Evolutionary conservation across 2,329 filamentous ascomycete species (phyloP).

Genomic region (Lasiodiplodia sp.): DNA sequence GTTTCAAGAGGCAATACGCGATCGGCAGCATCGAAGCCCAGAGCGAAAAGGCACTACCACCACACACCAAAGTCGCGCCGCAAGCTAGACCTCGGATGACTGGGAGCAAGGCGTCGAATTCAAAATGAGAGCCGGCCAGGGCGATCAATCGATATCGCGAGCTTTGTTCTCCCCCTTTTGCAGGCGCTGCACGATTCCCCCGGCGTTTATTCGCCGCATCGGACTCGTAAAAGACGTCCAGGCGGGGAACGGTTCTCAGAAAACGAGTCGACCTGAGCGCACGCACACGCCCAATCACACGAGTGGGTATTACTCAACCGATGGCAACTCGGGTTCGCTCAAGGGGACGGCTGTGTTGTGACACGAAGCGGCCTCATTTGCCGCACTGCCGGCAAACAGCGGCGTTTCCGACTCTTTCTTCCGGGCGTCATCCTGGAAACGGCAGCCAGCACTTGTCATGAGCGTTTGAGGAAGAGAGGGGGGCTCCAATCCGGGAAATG

Average conservation of each 20-base stretch:
- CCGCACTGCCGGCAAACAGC: too few relatives aligned
- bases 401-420: not conserved
- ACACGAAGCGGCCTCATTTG: not conserved
- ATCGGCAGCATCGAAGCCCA: not conserved
- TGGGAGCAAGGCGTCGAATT: not conserved
- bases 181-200: not conserved
- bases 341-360: not conserved
- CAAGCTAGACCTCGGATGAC: not conserved
- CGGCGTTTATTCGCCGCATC: not conserved
- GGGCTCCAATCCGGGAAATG: not conserved
- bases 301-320: not conserved
- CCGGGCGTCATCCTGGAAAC: not conserved
- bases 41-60: not conserved
- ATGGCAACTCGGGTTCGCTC: not conserved
- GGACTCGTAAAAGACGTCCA: not conserved
- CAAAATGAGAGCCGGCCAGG: not conserved
- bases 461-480: not conserved
- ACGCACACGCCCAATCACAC: not conserved
- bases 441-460: not conserved
- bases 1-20: slow-evolving; percentile 11
- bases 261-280: not conserved
- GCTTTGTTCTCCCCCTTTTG: not conserved
- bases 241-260: not conserved
- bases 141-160: not conserved
- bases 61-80: not conserved